Evolutionary conservation across 768 basidiomycete species (phyloP).

Genomic region (Tricholoma terreum): DNA sequence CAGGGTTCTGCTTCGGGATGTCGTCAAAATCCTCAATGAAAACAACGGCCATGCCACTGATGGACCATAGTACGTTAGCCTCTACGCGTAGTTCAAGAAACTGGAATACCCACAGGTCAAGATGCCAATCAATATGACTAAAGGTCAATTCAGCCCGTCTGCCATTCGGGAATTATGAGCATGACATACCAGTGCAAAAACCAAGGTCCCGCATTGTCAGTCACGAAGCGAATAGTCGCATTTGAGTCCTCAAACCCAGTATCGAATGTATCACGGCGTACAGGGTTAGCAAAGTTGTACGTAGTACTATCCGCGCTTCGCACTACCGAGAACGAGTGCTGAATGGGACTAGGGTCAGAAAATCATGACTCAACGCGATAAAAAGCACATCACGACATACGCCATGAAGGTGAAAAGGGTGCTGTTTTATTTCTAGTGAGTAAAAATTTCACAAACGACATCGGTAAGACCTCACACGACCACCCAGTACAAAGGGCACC

Average conservation of each 20-base stretch:
- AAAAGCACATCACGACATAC: conserved; percentile 11
- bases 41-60: conserved; percentile 16
- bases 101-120: not conserved
- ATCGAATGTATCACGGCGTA: conserved; percentile 33
- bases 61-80: no score
- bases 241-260: conserved; percentile 28
- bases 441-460: conserved; percentile 19
- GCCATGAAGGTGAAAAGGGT: conserved; percentile 29
- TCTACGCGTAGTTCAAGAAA: no score
- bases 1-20: not conserved
- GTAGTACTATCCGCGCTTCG: conserved; percentile 25
- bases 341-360: not conserved
- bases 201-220: conserved; percentile 66
- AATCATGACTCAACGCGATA: not conserved
- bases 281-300: conserved; percentile 20
- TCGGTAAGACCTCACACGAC: not conserved
- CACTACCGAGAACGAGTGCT: conserved; percentile 39
- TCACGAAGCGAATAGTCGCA: conserved; percentile 52
- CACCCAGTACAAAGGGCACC: not conserved
- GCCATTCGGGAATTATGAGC: not conserved
- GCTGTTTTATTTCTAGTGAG: no score
- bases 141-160: no score
- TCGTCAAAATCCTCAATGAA: conserved; percentile 13
- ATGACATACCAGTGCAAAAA: conserved; percentile 11
- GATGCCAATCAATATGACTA: conserved; percentile 2